phyloP scores from a whole-genome alignment of 345 rosid genomes.

The Hibiscus tridactylites region DNA sequence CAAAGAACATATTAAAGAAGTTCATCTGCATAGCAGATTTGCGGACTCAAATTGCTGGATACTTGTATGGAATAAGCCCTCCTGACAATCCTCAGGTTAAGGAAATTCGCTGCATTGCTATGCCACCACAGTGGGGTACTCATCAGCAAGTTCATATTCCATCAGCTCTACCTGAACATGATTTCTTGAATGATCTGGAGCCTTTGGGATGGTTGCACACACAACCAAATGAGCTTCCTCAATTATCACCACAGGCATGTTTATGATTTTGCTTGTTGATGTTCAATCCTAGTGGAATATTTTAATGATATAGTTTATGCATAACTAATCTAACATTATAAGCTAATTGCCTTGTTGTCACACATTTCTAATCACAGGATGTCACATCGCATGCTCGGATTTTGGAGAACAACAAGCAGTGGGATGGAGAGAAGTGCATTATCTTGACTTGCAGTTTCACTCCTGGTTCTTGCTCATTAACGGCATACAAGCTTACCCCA shows the following conservation, averaged over 20 bases:
- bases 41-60: background rate
- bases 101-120: background rate
- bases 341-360: background rate
- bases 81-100: background rate
- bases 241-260: background rate
- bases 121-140: background rate
- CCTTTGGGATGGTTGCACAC: background rate
- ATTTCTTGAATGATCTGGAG: background rate
- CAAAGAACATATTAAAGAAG: background rate
- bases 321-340: background rate
- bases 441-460: background rate
- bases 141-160: background rate
- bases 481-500: background rate
- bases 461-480: background rate
- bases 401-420: background rate
- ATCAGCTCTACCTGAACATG: background rate
- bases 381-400: background rate
- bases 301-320: background rate
- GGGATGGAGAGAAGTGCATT: background rate
- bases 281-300: background rate
- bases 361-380: background rate
- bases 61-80: background rate
- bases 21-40: background rate
- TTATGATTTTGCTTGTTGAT: no score
- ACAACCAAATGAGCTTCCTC: background rate